A percentile compares a stretch with the other conserved stretches of the same genome.
phyloP scores from a whole-genome alignment of 2,329 filamentous ascomycete species.

The Didymella arachidicola region DNA sequence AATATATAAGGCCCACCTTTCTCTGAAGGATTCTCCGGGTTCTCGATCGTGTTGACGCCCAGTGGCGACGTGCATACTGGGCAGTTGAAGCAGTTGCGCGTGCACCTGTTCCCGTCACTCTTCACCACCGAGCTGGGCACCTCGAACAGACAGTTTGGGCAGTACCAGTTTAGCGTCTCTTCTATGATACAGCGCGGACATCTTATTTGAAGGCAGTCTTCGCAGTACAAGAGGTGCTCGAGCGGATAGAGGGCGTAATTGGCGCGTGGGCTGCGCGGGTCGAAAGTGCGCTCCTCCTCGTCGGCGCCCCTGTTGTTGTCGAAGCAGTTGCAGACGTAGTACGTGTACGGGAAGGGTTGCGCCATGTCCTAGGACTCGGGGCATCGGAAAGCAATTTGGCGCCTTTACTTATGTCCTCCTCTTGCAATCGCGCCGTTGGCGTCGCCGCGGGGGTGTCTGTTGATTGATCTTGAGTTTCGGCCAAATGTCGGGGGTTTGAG shows the following conservation, averaged over 20 bases:
- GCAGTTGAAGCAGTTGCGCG: slow-evolving; percentile 94
- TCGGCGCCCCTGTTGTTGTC: slow-evolving; percentile 61
- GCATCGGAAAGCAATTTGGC: neutral
- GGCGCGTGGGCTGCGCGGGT: slow-evolving; percentile 82
- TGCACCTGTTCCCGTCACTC: slow-evolving; percentile 93
- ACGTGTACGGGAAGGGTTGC: slow-evolving; percentile 68
- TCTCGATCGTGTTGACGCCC: slow-evolving; percentile 75
- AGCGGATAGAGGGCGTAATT: slow-evolving; percentile 93
- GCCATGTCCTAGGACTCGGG: slow-evolving; percentile 52
- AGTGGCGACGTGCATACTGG: slow-evolving; percentile 86
- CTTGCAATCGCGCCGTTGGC: neutral
- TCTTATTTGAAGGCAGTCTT: slow-evolving; percentile 95
- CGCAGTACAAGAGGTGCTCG: slow-evolving; percentile 93
- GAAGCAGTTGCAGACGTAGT: slow-evolving; percentile 70
- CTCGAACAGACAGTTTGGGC: slow-evolving; percentile 93
- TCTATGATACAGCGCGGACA: slow-evolving; percentile 91
- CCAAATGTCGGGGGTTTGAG: slow-evolving; percentile 10
- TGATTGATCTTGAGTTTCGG: slow-evolving; percentile 18
- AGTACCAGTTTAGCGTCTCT: slow-evolving; percentile 95
- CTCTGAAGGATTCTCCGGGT: slow-evolving; percentile 33
- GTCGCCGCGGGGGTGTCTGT: slow-evolving; percentile 20
- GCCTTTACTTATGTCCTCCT: neutral
- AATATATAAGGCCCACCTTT: slow-evolving; percentile 73
- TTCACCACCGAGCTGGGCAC: slow-evolving; percentile 92
- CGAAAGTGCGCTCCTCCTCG: slow-evolving; percentile 81